Evolutionary conservation across 345 rosid genomes (phyloP).

Genomic region (Linum tenue): DNA sequence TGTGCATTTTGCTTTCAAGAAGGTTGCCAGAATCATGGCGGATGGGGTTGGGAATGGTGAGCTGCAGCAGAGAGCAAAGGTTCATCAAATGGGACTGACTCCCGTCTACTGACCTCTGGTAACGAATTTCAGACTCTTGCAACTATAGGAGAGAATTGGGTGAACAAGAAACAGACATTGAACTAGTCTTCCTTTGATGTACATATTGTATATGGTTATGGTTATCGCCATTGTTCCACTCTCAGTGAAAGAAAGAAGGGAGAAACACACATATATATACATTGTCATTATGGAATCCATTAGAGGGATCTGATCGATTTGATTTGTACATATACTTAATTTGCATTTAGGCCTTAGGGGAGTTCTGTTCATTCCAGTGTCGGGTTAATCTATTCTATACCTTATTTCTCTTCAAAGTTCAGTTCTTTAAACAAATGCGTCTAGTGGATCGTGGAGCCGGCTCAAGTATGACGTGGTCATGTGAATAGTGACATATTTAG

Average conservation of each 20-base stretch:
- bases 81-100: conserved; percentile 35
- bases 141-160: neutral
- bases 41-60: conserved; percentile 25
- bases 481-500: neutral
- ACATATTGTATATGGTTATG: neutral
- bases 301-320: neutral
- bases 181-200: neutral
- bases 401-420: neutral
- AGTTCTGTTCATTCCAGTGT: neutral
- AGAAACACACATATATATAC: no score
- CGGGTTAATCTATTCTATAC: neutral
- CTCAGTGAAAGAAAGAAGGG: neutral
- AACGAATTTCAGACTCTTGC: neutral
- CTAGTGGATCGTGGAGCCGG: neutral
- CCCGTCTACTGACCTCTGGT: conserved; percentile 34
- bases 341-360: neutral
- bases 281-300: neutral
- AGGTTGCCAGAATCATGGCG: conserved; percentile 39
- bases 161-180: neutral
- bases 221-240: neutral
- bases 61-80: conserved; percentile 37
- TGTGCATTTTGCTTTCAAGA: conserved; percentile 77
- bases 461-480: neutral
- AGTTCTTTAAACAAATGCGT: neutral
- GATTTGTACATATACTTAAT: neutral